phyloP scores from a whole-genome alignment of 495 filamentous ascomycete species.

The Sordaria brevicollis region DNA sequence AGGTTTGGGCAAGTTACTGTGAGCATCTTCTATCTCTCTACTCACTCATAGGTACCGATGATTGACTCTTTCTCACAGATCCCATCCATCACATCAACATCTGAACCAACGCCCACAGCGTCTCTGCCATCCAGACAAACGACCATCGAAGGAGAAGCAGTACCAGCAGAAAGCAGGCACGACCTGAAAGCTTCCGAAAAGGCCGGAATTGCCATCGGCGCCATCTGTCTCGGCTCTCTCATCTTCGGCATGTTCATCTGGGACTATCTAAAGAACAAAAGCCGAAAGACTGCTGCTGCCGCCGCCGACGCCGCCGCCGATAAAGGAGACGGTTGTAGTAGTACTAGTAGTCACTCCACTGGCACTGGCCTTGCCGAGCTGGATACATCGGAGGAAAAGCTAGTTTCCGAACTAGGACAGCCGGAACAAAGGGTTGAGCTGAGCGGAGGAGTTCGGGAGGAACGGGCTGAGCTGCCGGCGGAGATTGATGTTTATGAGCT shows the following conservation, averaged over 20 bases:
- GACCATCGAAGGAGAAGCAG: background rate
- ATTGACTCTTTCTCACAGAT: too few relatives aligned
- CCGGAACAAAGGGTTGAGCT: background rate
- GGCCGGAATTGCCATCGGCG: background rate
- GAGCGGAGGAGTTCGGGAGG: background rate
- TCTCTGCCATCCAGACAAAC: background rate
- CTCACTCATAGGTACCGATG: too few relatives aligned
- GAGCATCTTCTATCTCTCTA: too few relatives aligned
- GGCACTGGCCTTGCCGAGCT: background rate
- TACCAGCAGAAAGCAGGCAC: background rate
- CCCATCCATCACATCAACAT: too few relatives aligned
- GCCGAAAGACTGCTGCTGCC: background rate
- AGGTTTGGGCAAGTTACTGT: too few relatives aligned
- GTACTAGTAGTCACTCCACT: too few relatives aligned
- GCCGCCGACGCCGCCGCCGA: too few relatives aligned
- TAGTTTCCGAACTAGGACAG: background rate
- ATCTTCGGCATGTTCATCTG: background rate
- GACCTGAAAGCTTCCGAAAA: background rate
- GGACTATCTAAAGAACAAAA: background rate
- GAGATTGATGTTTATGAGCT: background rate
- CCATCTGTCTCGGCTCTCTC: background rate
- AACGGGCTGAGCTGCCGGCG: background rate
- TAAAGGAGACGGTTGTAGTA: background rate
- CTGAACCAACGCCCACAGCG: background rate
- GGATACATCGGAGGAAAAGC: background rate